Conservation (phyloP, 768 basidiomycete genomes). For the Cystofilobasidium macerans region DNA sequence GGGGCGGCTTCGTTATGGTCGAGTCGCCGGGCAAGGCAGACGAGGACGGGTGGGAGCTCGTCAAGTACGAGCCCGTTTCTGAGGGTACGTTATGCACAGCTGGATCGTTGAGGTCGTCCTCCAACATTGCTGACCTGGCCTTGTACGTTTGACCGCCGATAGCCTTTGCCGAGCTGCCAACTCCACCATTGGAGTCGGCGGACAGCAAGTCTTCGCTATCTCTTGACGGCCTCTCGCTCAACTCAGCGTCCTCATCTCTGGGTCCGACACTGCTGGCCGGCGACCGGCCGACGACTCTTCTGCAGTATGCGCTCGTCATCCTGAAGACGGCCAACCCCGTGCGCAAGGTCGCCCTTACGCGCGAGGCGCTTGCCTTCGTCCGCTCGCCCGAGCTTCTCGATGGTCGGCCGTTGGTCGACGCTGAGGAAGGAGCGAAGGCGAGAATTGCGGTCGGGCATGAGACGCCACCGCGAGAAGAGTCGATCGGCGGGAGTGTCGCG, state of each 20-base stretch:
- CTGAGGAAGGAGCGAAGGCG: slow-evolving; percentile 18
- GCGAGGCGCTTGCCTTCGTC: slow-evolving; percentile 19
- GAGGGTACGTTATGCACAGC: slow-evolving; percentile 46
- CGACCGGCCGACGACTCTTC: slow-evolving; percentile 14
- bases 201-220: not conserved
- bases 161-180: slow-evolving; percentile 2
- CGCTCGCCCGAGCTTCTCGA: not conserved
- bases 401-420: not conserved
- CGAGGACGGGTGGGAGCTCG: slow-evolving; percentile 47
- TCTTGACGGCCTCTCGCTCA: not conserved
- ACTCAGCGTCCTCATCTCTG: not conserved
- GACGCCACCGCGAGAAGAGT: slow-evolving; percentile 23
- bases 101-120: too few species aligned
- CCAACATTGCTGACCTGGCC: too few species aligned
- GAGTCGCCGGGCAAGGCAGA: slow-evolving; percentile 49
- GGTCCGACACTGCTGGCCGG: not conserved
- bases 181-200: not conserved
- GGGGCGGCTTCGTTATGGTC: slow-evolving; percentile 45
- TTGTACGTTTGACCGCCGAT: not conserved
- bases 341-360: slow-evolving; percentile 20
- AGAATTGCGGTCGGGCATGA: slow-evolving; percentile 2
- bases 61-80: slow-evolving; percentile 60
- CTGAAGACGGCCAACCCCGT: slow-evolving; percentile 16
- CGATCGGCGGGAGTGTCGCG: not conserved
- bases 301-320: slow-evolving; percentile 21